These are phyloP conservation scores for Aspergillus ostianus DNA, from an alignment of 495 filamentous ascomycete genomes.

Conservation along the genomic window DNA sequence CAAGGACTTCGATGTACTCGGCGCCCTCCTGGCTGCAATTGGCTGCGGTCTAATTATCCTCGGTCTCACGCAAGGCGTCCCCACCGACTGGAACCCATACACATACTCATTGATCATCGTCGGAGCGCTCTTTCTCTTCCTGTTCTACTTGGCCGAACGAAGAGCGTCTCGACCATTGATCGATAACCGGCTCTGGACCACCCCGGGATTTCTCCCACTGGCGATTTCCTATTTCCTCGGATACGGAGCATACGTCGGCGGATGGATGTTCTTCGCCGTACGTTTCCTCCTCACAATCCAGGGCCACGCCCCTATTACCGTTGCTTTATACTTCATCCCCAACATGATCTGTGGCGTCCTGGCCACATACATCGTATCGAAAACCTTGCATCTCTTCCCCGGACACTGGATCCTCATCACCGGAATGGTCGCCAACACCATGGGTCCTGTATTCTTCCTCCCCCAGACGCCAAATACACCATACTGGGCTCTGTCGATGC, in stretches of 20 bases:
- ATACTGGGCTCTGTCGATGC: constrained; percentile 33
- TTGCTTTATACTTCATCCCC: constrained; percentile 42
- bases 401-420: constrained; percentile 46
- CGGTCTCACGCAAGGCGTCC: constrained; percentile 29
- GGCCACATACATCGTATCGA: constrained; percentile 42
- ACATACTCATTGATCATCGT: constrained; percentile 27
- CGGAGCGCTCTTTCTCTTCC: constrained; percentile 20
- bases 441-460: constrained; percentile 32
- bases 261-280: constrained; percentile 49
- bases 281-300: constrained; percentile 48
- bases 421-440: constrained; percentile 28
- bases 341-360: constrained; percentile 42
- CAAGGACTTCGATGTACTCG: constrained; percentile 29
- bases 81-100: constrained; percentile 28
- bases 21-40: constrained; percentile 23
- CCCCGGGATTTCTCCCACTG: constrained; percentile 42
- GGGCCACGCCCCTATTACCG: constrained; percentile 32
- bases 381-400: constrained; percentile 41
- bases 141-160: constrained; percentile 27
- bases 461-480: constrained; percentile 27
- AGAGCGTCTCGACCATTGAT: constrained; percentile 25
- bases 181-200: constrained; percentile 31
- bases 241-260: constrained; percentile 43
- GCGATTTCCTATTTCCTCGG: constrained; percentile 45
- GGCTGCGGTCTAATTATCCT: constrained; percentile 32